phyloP scores from a whole-genome alignment of 1,284 basidiomycete species.

The Pseudozyma tsukubaensis region DNA sequence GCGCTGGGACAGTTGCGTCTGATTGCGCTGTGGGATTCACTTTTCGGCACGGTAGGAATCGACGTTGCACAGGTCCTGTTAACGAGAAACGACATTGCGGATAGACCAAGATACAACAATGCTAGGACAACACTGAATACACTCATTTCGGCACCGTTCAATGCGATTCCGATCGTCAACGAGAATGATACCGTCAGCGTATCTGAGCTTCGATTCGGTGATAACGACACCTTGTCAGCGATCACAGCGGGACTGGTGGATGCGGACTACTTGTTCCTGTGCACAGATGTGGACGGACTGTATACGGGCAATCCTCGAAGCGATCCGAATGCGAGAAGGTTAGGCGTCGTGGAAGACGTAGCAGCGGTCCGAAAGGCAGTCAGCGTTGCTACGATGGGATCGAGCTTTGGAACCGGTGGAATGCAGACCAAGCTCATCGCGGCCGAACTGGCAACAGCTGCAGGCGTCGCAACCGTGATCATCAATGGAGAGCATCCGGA shows the following conservation, averaged over 20 bases:
- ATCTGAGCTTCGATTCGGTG: constrained; percentile 96
- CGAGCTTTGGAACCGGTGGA: constrained; percentile 92
- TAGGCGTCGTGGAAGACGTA: constrained; percentile 86
- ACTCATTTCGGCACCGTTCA: constrained; percentile 54
- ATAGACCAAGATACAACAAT: constrained; percentile 70
- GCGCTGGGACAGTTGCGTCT: constrained; percentile 96
- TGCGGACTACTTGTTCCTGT: constrained; percentile 93
- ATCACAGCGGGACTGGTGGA: constrained; percentile 97
- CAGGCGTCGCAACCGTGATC: constrained; percentile 94
- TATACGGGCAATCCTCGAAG: constrained; percentile 95
- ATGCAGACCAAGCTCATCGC: constrained; percentile 99
- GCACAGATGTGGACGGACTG: constrained; percentile 96
- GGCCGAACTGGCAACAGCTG: constrained; percentile 94
- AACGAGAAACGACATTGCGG: constrained; percentile 94
- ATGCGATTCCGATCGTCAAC: constrained; percentile 68
- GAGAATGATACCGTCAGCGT: constrained; percentile 68
- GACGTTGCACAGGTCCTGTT: constrained; percentile 94
- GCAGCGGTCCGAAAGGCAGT: constrained; percentile 84
- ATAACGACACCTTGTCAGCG: constrained; percentile 97
- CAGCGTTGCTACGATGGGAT: constrained; percentile 89
- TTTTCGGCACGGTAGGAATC: constrained; percentile 91
- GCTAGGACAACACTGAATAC: constrained; percentile 64
- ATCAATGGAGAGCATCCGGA: constrained; percentile 74
- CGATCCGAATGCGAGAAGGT: constrained; percentile 82
- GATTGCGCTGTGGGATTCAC: constrained; percentile 95